Base-by-base conservation (phyloP, 1,139 yeast species). In the Zygosaccharomyces pseudobailii region DNA sequence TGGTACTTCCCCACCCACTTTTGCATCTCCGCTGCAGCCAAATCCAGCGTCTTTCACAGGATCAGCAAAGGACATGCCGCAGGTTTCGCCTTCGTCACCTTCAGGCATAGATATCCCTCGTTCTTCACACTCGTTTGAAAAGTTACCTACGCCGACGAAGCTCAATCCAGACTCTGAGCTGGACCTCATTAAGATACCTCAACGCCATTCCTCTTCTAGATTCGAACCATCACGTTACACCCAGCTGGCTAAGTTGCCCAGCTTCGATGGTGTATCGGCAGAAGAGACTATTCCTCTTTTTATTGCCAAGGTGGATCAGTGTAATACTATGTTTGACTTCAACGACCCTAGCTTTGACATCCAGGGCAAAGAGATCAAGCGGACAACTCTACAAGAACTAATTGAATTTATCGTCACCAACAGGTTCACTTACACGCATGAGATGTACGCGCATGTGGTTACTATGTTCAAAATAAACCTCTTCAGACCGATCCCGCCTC, bases 401-500 rank as follows among this genome's bases (percentile, higher is more conserved):
- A 84, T 89, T 50, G 95, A 88, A 55, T 92, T 87, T 63, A 85
- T 92, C 45, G 82, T 94, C 34, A 79, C 82, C 45, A 84, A 87
- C 56, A 76, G 95, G 57, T 83, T 90, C 68, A 79, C 87, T 36
- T 87, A 86, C 66, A 86, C 96, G 19, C 96, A 89, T 55, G 92
- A 85, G 57, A 87, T 92, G 85, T 92, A 92, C 67, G 78, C 78
- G 45, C 88, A 84, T 61, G 95, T 92, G 48, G 90, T 90, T 38
- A 78, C 78, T 30, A 92, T 92, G 97, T 94, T 90, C 69, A 84
- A 83, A 60, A 79, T 78, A 53, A 92, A 92, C 69, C 74, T 92
- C 47, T 89, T 92, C 68, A 80, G 99, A 63, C 96, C 97, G 28
- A 88, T 92, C 38, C 97, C 98, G 3, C 98, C 99, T 0, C 97